Conservation (phyloP, 1,284 basidiomycete genomes). For the Leccinum fallax region DNA sequence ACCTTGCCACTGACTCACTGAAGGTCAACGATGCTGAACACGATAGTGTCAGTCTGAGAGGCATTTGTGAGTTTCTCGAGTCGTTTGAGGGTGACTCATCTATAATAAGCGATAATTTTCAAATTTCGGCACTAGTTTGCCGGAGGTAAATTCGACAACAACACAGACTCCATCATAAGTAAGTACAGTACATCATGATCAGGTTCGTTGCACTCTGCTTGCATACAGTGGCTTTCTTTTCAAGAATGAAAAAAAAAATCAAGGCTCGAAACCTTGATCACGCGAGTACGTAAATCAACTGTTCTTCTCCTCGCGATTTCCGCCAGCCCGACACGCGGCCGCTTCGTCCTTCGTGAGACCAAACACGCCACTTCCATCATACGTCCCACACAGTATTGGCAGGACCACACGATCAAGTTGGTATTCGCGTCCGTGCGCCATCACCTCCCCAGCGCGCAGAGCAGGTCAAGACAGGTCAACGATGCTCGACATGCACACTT, state of each 20-base stretch:
- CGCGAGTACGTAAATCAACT: neutral
- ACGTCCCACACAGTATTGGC: neutral
- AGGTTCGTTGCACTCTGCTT: too few relatives aligned
- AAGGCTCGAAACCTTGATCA: neutral
- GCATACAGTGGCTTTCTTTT: too few relatives aligned
- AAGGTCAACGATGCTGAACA: neutral
- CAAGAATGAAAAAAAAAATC: too few relatives aligned
- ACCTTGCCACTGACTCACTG: neutral
- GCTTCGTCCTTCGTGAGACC: neutral
- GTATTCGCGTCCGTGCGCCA: neutral
- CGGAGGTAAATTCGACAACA: neutral
- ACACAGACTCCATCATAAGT: too few relatives aligned
- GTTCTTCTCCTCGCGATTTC: neutral
- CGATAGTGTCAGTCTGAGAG: neutral
- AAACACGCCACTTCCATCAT: neutral
- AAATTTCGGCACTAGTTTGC: neutral
- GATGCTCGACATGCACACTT: neutral
- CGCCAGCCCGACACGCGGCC: neutral
- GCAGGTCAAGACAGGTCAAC: neutral
- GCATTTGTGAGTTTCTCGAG: neutral
- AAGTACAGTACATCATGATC: neutral
- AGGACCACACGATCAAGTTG: neutral
- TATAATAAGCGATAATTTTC: neutral
- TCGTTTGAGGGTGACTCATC: neutral
- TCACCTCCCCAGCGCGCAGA: neutral